These are phyloP conservation scores for Salisapilia sapeloensis DNA, from an alignment of 352 stramenopile genomes.

Conservation along the genomic window DNA sequence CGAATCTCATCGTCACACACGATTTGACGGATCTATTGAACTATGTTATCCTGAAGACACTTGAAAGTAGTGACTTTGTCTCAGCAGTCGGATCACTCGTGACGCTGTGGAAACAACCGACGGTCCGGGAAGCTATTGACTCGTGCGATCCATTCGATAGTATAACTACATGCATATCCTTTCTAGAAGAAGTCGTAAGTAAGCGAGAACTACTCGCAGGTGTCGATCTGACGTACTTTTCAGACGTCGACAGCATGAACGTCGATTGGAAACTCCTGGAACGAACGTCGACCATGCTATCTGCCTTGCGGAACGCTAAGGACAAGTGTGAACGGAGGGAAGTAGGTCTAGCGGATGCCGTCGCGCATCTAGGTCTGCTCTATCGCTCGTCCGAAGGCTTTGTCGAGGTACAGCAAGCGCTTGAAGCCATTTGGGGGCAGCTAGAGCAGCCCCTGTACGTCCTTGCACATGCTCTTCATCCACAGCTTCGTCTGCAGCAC, in stretches of 20 bases:
- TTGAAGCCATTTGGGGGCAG: constrained; percentile 33
- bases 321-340: constrained; percentile 6
- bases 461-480: constrained; percentile 37
- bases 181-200: constrained; percentile 7
- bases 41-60: constrained; percentile 21
- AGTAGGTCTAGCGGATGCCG: constrained; percentile 15
- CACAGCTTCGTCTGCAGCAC: constrained; percentile 20
- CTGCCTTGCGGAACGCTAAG: constrained; percentile 14
- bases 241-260: constrained; percentile 12
- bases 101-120: constrained; percentile 15
- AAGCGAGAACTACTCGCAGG: too few species aligned
- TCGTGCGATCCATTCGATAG: background rate
- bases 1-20: constrained; percentile 15
- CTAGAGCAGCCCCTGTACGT: constrained; percentile 53
- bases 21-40: constrained; percentile 28
- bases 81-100: constrained; percentile 13
- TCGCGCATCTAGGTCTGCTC: constrained; percentile 23
- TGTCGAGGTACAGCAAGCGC: constrained; percentile 14
- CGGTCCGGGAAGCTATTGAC: constrained; percentile 1
- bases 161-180: constrained; percentile 12
- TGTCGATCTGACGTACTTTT: constrained; percentile 7
- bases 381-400: constrained; percentile 30
- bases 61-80: constrained; percentile 16
- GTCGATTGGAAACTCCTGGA: constrained; percentile 16
- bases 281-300: constrained; percentile 21